These are phyloP conservation scores for Diddensiella santjacobensis DNA, from an alignment of 805 yeast species.

Conservation along the genomic window DNA sequence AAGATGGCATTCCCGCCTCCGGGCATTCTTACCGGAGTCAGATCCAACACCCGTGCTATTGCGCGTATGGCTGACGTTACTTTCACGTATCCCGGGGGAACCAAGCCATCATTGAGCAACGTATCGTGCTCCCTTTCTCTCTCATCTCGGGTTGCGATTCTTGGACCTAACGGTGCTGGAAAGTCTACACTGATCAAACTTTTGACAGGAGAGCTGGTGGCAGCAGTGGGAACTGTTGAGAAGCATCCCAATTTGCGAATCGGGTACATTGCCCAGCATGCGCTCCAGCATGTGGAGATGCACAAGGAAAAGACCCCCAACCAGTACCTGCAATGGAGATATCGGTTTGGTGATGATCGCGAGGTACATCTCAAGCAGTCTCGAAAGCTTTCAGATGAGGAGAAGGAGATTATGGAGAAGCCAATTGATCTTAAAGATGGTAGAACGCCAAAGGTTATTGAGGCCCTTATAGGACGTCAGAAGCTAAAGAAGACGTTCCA, in stretches of 20 bases:
- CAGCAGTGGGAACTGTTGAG: constrained; percentile 85
- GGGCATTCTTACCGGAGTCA: constrained; percentile 95
- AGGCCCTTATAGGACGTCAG: constrained; percentile 96
- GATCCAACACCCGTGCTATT: constrained; percentile 90
- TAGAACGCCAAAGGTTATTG: constrained; percentile 80
- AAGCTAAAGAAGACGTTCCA: constrained; percentile 94
- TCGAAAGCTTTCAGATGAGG: constrained; percentile 77
- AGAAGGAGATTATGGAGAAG: constrained; percentile 70
- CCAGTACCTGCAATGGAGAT: constrained; percentile 98
- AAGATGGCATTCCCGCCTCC: constrained; percentile 99
- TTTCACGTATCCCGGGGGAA: constrained; percentile 84
- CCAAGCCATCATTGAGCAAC: constrained; percentile 71
- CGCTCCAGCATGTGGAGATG: constrained; percentile 93
- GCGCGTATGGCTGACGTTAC: constrained; percentile 83
- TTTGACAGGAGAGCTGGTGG: constrained; percentile 86
- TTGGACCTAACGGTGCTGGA: constrained; percentile 99
- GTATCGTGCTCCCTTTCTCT: constrained; percentile 89
- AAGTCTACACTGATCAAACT: constrained; percentile 92
- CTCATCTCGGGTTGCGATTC: constrained; percentile 93
- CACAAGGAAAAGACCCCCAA: constrained; percentile 98
- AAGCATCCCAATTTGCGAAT: constrained; percentile 97
- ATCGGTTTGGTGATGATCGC: constrained; percentile 95
- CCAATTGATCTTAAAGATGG: constrained; percentile 82
- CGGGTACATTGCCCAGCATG: constrained; percentile 98
- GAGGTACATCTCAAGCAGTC: constrained; percentile 92